Conservation (phyloP, 192 early-diverging fungal species). For the Podila clonocystis region DNA sequence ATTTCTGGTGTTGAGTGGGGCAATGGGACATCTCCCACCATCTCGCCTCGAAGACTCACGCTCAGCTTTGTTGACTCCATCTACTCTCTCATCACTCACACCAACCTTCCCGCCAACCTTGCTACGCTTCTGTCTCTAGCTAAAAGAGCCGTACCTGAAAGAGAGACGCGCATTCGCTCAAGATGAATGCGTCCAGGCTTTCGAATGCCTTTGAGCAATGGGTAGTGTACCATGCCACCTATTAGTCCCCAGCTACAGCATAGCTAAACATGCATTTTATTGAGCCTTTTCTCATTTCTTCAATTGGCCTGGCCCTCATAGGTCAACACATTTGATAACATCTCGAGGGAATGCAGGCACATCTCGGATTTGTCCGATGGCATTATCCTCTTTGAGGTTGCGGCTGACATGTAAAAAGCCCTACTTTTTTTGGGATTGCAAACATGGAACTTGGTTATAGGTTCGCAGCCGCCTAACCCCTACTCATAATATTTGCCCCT, state of each 20-base stretch:
- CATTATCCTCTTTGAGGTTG: slow-evolving; percentile 82
- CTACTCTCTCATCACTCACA: background rate
- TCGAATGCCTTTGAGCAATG: slow-evolving; percentile 52
- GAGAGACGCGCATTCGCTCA: slow-evolving; percentile 1
- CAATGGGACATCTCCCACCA: background rate
- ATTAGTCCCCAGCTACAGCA: background rate
- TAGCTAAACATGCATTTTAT: background rate
- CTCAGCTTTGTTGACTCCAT: too few species aligned
- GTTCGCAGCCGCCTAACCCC: too few species aligned
- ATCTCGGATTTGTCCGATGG: slow-evolving; percentile 83
- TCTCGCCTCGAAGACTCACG: background rate
- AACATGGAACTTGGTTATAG: too few species aligned
- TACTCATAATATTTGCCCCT: background rate
- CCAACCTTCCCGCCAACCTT: background rate
- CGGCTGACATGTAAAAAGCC: slow-evolving; percentile 84
- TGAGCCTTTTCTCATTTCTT: background rate
- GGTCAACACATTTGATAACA: slow-evolving; percentile 73
- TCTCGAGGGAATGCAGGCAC: slow-evolving; percentile 54
- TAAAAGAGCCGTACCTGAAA: background rate
- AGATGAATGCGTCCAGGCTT: slow-evolving; percentile 27
- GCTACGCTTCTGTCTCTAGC: background rate
- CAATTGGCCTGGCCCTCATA: slow-evolving; percentile 7
- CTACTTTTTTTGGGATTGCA: background rate
- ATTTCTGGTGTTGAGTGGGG: background rate
- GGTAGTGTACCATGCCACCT: slow-evolving; percentile 20